Evolutionary conservation across 352 stramenopile species (phyloP).

Genomic region (Phytophthora crassamura): DNA sequence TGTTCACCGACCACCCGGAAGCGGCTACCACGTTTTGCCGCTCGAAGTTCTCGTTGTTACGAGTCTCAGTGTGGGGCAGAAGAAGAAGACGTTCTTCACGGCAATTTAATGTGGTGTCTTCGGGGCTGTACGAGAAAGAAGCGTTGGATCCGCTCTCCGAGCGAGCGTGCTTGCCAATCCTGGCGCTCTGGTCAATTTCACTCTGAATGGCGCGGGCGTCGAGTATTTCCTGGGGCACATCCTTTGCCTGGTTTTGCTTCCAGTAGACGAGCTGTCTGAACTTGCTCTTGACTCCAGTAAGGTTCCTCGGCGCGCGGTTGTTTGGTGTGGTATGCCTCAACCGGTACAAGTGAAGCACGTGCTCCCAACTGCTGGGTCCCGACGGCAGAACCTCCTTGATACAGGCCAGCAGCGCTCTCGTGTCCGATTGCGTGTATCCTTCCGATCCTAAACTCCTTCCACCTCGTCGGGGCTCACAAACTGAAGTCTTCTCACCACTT

Average conservation of each 20-base stretch:
- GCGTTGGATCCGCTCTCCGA: constrained; percentile 18
- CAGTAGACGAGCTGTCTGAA: constrained; percentile 47
- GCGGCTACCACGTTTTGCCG: constrained; percentile 18
- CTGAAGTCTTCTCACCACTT: constrained; percentile 7
- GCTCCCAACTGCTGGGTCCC: constrained; percentile 35
- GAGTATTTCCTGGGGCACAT: constrained; percentile 22
- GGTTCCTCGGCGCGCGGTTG: constrained; percentile 28
- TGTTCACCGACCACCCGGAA: constrained; percentile 7
- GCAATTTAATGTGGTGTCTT: constrained; percentile 4
- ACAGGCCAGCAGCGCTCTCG: constrained; percentile 28
- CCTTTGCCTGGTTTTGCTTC: constrained; percentile 22
- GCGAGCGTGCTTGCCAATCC: constrained; percentile 16
- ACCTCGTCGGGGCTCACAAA: constrained; percentile 17
- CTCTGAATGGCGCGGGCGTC: constrained; percentile 41
- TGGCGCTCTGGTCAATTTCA: constrained; percentile 25
- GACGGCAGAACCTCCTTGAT: constrained; percentile 36
- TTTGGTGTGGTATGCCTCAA: constrained; percentile 35
- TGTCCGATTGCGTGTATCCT: constrained; percentile 39
- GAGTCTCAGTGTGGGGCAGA: constrained; percentile 11
- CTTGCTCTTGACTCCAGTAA: constrained; percentile 43
- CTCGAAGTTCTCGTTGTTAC: constrained; percentile 22
- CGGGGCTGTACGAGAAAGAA: constrained; percentile 10
- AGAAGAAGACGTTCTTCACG: constrained; percentile 9
- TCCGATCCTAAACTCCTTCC: constrained; percentile 39
- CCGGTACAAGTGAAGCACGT: constrained; percentile 42